Evolutionary conservation across 129 eudicot species (phyloP).

Genomic region (Escallonia rubra): DNA sequence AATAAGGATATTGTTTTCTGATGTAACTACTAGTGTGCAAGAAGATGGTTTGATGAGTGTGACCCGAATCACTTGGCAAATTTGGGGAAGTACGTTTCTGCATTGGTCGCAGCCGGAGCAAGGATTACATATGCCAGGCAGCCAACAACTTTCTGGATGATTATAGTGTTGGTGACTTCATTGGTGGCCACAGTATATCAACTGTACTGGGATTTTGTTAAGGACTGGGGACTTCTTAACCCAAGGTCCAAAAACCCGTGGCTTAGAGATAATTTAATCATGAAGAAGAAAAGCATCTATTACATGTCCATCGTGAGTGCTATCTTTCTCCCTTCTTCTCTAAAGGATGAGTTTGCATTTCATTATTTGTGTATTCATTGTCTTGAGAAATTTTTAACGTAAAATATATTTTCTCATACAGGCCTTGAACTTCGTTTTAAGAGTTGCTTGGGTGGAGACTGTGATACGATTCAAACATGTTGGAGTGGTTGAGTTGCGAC

Average conservation of each 20-base stretch:
- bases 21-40: slow-evolving; percentile 58
- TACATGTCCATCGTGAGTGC: slow-evolving; percentile 81
- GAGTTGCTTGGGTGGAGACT: slow-evolving; percentile 95
- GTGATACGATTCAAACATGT: slow-evolving; percentile 53
- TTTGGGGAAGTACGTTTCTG: slow-evolving; percentile 94
- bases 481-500: slow-evolving; percentile 59
- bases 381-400: neutral
- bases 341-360: too few relatives aligned
- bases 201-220: slow-evolving; percentile 94
- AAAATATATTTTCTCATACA: slow-evolving; percentile 9
- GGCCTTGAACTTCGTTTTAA: slow-evolving; percentile 67
- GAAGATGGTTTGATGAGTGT: slow-evolving; percentile 93
- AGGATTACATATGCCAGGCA: slow-evolving; percentile 73
- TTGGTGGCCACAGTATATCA: slow-evolving; percentile 82
- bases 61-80: slow-evolving; percentile 69
- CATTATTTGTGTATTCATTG: neutral
- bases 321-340: neutral
- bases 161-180: slow-evolving; percentile 73
- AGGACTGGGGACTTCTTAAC: slow-evolving; percentile 89
- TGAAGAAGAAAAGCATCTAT: slow-evolving; percentile 73
- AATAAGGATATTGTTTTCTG: neutral
- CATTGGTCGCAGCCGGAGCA: slow-evolving; percentile 97
- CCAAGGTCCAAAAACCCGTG: slow-evolving; percentile 64
- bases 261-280: slow-evolving; percentile 78
- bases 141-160: slow-evolving; percentile 48